Evolutionary conservation across 2,329 filamentous ascomycete species (phyloP), one percentile per base, ranked within the genome.

Genomic region (Colletotrichum sp.): DNA sequence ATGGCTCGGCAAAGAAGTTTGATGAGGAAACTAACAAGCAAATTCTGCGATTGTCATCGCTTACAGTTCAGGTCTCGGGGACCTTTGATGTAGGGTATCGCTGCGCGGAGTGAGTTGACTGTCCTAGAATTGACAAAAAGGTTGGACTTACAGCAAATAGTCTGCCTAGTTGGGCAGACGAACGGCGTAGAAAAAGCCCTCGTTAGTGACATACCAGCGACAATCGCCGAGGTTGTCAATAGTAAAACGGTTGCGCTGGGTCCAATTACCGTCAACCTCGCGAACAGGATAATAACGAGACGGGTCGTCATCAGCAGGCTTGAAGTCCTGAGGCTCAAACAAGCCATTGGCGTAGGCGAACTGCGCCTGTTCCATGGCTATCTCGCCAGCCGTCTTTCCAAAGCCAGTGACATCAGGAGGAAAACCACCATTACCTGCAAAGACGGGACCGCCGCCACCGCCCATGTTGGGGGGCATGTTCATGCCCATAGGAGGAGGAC

Each of bases 131-230:
- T n/a, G 12, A 18, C 12, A 26, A 43, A 4, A 28, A 8, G 6
- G 16, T 3, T 43, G 32, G n/a, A 63, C 56, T 28, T 13, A 68
- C 62, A 43, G 7, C 4, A 28, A 43, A 13, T 6, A 7, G 16
- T 4, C 30, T 16, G 26, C 59, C 78, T 79, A 86, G 77, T 85
- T 81, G 52, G 88, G 85, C 64, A 92, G 83, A 68, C 90, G 87
- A 65, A 91, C 87, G 74, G 91, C 91, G 78, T 93, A 93, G 81
- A 93, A 93, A 80, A 88, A 86, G 30, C 91, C 91, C 71, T 89
- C 86, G 65, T 88, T 85, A 74, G 87, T 87, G 71, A 91, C 85
- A 80, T 90, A 93, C 92, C 92, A 93, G 71, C 90, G 88, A 78
- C 86, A 88, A 69, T 88, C 85, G 32, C 87, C 88, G 79, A 91